Evolutionary conservation across 192 early-diverging fungal species (phyloP).

Genomic region (Coemansia sp.): DNA sequence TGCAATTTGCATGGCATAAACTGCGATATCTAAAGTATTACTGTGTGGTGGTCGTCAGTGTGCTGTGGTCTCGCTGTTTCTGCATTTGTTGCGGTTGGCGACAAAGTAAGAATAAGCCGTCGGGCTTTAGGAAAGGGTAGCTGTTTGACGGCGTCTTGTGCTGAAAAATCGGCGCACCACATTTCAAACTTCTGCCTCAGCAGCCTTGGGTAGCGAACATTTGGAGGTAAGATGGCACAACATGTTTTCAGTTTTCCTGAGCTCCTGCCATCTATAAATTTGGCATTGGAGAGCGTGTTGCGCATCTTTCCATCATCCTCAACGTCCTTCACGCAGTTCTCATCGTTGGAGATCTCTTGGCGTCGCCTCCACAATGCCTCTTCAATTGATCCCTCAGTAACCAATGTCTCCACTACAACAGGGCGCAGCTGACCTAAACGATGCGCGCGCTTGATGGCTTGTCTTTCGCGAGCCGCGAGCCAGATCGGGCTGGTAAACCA

Average conservation of each 20-base stretch:
- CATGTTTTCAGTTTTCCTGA: conserved; percentile 6
- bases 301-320: conserved; percentile 55
- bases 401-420: conserved; percentile 44
- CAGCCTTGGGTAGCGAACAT: conserved; percentile 24
- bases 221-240: conserved; percentile 18
- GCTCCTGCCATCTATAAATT: conserved; percentile 20
- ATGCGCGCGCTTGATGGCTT: conserved; percentile 86
- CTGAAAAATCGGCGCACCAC: conserved; percentile 27
- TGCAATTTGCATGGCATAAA: not conserved
- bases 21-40: not conserved
- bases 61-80: not conserved
- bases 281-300: conserved; percentile 31
- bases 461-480: conserved; percentile 68
- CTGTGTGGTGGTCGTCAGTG: not conserved
- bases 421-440: conserved; percentile 66
- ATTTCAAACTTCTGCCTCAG: conserved; percentile 28
- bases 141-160: not conserved
- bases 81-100: not conserved
- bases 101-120: conserved; percentile 27
- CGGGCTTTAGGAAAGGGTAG: conserved; percentile 33
- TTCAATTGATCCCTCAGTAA: conserved; percentile 40
- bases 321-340: conserved; percentile 19
- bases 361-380: conserved; percentile 44
- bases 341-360: conserved; percentile 33
- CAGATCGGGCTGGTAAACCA: conserved; percentile 75